A percentile compares a stretch with the other conserved stretches of the same genome.
Conservation (phyloP, 2,329 filamentous ascomycete genomes). For the Neurospora sp. region DNA sequence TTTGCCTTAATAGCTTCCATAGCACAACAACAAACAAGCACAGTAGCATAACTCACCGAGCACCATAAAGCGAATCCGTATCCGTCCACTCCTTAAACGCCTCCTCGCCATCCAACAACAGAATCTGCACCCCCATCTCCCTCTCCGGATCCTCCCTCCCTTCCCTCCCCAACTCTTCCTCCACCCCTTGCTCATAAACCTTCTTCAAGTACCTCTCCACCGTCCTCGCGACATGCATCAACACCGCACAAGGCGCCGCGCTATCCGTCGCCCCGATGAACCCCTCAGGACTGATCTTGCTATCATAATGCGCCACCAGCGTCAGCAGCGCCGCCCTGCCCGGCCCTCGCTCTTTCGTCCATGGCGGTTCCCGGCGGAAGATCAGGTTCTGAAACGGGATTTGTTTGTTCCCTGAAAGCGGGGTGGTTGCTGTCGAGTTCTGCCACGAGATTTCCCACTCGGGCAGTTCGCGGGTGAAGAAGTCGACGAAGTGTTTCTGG, state of each 20-base stretch:
- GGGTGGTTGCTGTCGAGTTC: slow-evolving; percentile 78
- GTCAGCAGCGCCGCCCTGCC: slow-evolving; percentile 67
- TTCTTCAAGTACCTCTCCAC: slow-evolving; percentile 62
- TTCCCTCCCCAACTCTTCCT: slow-evolving; percentile 34
- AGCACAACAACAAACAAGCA: background rate
- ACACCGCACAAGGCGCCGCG: slow-evolving; percentile 74
- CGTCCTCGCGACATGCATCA: slow-evolving; percentile 65
- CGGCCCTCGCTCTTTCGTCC: slow-evolving; percentile 37
- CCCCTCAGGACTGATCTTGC: slow-evolving; percentile 58
- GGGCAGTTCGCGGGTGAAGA: slow-evolving; percentile 72
- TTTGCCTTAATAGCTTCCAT: background rate
- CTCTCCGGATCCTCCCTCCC: slow-evolving; percentile 41
- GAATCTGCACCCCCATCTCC: slow-evolving; percentile 67
- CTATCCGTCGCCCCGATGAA: slow-evolving; percentile 83
- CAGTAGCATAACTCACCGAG: slow-evolving; percentile 38
- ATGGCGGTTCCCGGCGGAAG: slow-evolving; percentile 68
- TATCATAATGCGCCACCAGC: slow-evolving; percentile 78
- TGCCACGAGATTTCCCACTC: slow-evolving; percentile 75
- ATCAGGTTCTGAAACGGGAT: slow-evolving; percentile 73
- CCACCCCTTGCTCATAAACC: slow-evolving; percentile 64
- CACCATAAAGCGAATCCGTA: slow-evolving; percentile 67
- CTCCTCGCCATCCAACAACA: slow-evolving; percentile 76
- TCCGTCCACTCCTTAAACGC: slow-evolving; percentile 65
- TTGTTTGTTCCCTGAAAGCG: slow-evolving; percentile 52
- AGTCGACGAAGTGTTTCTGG: slow-evolving; percentile 73